phyloP scores from a whole-genome alignment of 2,329 filamentous ascomycete species.

The Simplicillium aogashimaense region DNA sequence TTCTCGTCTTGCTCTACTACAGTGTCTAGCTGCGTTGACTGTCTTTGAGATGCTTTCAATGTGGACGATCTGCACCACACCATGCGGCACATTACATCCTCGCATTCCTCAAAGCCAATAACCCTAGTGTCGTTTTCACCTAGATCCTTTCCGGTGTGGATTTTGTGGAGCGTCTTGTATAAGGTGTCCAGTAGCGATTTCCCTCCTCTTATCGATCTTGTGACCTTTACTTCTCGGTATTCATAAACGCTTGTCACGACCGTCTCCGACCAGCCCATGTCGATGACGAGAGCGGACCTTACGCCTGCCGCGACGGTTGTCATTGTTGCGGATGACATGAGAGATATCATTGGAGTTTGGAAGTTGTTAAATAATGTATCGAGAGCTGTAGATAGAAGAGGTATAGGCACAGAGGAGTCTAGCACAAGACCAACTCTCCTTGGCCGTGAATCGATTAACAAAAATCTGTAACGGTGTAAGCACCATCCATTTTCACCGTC shows the following conservation, averaged over 20 bases:
- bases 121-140: constrained; percentile 21
- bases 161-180: constrained; percentile 45
- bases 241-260: constrained; percentile 81
- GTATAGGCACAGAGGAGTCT: constrained; percentile 67
- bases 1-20: constrained; percentile 50
- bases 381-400: constrained; percentile 65
- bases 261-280: constrained; percentile 90
- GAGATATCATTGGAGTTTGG: constrained; percentile 68
- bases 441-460: constrained; percentile 65
- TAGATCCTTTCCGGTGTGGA: constrained; percentile 18
- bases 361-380: constrained; percentile 74
- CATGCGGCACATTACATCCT: constrained; percentile 66
- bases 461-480: constrained; percentile 31
- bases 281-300: constrained; percentile 76
- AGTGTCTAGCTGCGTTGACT: constrained; percentile 31
- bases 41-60: constrained; percentile 20
- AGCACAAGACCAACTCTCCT: constrained; percentile 66
- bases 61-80: constrained; percentile 57
- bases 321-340: constrained; percentile 70
- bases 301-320: constrained; percentile 69
- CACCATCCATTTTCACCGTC: not conserved
- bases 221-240: constrained; percentile 68
- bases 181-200: constrained; percentile 62
- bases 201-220: constrained; percentile 63
- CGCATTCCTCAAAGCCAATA: constrained; percentile 67